These are phyloP conservation scores for Saitoella complicata DNA, from an alignment of 805 yeast species.

Conservation along the genomic window DNA sequence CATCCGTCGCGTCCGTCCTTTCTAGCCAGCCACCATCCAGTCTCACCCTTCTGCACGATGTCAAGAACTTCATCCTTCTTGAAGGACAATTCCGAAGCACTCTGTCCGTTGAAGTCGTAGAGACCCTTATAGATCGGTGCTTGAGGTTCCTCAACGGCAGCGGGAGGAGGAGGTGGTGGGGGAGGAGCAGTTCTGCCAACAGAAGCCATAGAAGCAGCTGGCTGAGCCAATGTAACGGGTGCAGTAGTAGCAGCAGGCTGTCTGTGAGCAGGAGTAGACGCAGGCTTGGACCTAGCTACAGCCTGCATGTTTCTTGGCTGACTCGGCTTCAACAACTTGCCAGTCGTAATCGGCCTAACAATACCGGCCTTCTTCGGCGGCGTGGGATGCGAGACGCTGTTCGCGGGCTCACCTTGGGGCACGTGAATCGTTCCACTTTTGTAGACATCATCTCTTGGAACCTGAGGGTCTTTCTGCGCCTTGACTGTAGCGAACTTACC, in stretches of 20 bases:
- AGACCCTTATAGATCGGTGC: slow-evolving; percentile 71
- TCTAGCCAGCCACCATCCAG: slow-evolving; percentile 91
- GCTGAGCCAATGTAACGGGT: slow-evolving; percentile 5
- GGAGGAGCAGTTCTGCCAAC: slow-evolving; percentile 13
- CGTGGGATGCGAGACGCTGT: slow-evolving; percentile 50
- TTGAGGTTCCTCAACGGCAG: slow-evolving; percentile 51
- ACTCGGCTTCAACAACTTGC: slow-evolving; percentile 5
- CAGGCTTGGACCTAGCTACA: slow-evolving; percentile 7
- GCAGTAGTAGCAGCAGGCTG: slow-evolving; percentile 1
- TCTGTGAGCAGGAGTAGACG: slow-evolving; percentile 8
- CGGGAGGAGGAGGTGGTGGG: slow-evolving; percentile 55
- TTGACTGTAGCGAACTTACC: slow-evolving; percentile 62
- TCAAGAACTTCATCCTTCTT: slow-evolving; percentile 60
- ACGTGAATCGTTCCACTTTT: slow-evolving; percentile 81
- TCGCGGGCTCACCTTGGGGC: slow-evolving; percentile 60
- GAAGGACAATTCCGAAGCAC: slow-evolving; percentile 68
- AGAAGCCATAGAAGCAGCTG: slow-evolving; percentile 14
- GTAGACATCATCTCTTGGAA: slow-evolving; percentile 62
- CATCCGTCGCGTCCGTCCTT: slow-evolving; percentile 56
- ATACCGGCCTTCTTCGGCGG: slow-evolving; percentile 34
- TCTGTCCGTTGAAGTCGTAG: slow-evolving; percentile 78
- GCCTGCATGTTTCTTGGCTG: slow-evolving; percentile 4
- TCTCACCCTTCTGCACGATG: slow-evolving; percentile 55
- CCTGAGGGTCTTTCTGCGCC: slow-evolving; percentile 42
- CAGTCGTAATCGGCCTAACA: slow-evolving; percentile 12